Evolutionary conservation across 192 early-diverging fungal species (phyloP).

Genomic region (Paraglomus brasilianum): DNA sequence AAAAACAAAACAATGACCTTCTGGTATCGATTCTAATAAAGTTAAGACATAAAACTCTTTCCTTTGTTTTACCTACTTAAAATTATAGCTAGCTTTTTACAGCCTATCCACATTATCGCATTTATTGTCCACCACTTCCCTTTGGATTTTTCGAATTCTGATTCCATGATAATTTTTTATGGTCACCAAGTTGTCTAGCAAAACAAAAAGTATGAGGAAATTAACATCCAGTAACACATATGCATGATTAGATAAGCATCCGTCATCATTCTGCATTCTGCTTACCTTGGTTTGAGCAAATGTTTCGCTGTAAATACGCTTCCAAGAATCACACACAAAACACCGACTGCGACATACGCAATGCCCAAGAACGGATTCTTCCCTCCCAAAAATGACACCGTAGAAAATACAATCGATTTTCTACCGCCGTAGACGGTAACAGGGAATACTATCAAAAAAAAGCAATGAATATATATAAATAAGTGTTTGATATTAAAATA

Average conservation of each 20-base stretch:
- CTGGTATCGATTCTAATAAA: too few relatives aligned
- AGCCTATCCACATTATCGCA: conserved; percentile 5
- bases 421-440: conserved; percentile 87
- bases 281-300: conserved; percentile 86
- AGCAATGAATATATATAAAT: neutral
- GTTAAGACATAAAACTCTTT: too few relatives aligned
- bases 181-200: conserved; percentile 89
- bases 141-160: neutral
- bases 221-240: neutral
- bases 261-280: neutral
- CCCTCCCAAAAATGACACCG: conserved; percentile 93
- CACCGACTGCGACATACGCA: conserved; percentile 94
- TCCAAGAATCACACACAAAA: conserved; percentile 84
- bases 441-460: conserved; percentile 68
- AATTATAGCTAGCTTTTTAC: conserved; percentile 24
- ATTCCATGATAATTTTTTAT: conserved; percentile 97
- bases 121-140: neutral
- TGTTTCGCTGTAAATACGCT: conserved; percentile 86
- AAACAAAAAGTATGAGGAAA: conserved; percentile 6
- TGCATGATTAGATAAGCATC: conserved; percentile 11
- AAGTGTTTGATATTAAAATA: neutral
- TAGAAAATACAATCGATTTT: conserved; percentile 93
- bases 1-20: too few relatives aligned
- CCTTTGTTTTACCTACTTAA: too few relatives aligned
- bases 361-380: conserved; percentile 95